Conservation (phyloP, 2,329 filamentous ascomycete genomes). For the Cladosporium sp. region DNA sequence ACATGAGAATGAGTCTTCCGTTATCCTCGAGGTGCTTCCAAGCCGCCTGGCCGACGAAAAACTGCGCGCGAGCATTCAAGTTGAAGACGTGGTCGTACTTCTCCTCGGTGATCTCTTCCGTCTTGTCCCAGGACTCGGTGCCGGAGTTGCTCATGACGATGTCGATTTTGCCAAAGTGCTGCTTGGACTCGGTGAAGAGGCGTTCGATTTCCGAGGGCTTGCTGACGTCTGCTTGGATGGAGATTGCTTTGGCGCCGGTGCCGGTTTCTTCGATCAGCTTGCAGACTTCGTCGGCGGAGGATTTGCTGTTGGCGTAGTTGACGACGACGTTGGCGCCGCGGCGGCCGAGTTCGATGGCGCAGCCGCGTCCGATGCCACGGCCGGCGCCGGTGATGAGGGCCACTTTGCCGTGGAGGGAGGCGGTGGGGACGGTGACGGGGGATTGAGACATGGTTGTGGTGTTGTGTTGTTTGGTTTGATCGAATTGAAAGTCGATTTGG, state of each 20-base stretch:
- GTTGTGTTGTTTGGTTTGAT: conserved; percentile 1
- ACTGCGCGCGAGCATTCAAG: conserved; percentile 65
- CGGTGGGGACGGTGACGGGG: conserved; percentile 40
- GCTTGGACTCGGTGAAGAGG: conserved; percentile 45
- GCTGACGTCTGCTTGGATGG: conserved; percentile 56
- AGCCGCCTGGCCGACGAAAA: conserved; percentile 72
- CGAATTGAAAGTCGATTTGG: neutral
- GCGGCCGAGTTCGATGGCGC: conserved; percentile 62
- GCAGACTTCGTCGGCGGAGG: conserved; percentile 45
- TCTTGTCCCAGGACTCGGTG: conserved; percentile 63
- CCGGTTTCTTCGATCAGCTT: conserved; percentile 41
- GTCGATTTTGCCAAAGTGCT: conserved; percentile 39
- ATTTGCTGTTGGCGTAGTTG: conserved; percentile 57
- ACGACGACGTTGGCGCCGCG: conserved; percentile 61
- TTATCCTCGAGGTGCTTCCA: conserved; percentile 66
- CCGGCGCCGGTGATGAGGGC: conserved; percentile 61
- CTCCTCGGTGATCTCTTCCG: conserved; percentile 64
- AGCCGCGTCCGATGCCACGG: conserved; percentile 62
- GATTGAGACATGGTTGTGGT: conserved; percentile 25
- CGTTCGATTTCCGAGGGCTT: conserved; percentile 54
- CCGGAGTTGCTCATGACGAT: conserved; percentile 53
- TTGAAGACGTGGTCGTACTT: conserved; percentile 68
- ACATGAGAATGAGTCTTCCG: conserved; percentile 71
- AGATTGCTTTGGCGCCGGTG: conserved; percentile 49
- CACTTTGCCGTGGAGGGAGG: conserved; percentile 49